Percentiles rank a stretch among this genome's conserved stretches.
Conservation (phyloP, 2,329 filamentous ascomycete species). For the Fusarium stilboides region DNA sequence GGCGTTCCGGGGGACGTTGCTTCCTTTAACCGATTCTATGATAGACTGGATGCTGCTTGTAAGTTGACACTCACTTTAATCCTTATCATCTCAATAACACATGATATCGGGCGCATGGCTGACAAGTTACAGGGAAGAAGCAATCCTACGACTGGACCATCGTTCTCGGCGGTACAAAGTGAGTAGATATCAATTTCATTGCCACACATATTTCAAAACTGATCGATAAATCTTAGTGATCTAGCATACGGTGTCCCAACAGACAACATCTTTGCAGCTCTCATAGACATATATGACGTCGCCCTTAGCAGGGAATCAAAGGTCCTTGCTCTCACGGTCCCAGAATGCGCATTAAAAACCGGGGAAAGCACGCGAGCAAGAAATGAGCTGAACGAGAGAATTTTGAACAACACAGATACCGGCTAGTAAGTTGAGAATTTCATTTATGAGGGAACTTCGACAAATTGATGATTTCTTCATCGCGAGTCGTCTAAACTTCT, state of each 20-base stretch:
- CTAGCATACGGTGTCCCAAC: constrained; percentile 59
- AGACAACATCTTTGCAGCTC: constrained; percentile 63
- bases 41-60: constrained; percentile 57
- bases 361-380: constrained; percentile 55
- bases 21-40: constrained; percentile 50
- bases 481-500: background rate
- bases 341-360: constrained; percentile 61
- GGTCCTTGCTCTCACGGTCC: constrained; percentile 75
- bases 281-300: constrained; percentile 66
- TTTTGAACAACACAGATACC: constrained; percentile 63
- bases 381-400: constrained; percentile 66
- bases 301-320: constrained; percentile 65
- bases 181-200: constrained; percentile 36
- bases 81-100: background rate
- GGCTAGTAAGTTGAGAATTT: constrained; percentile 65
- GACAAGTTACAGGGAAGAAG: constrained; percentile 39
- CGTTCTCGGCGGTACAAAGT: constrained; percentile 76
- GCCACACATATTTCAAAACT: background rate
- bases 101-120: background rate
- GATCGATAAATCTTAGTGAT: constrained; percentile 59
- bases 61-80: background rate
- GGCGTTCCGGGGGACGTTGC: constrained; percentile 69
- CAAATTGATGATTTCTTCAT: background rate
- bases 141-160: constrained; percentile 72
- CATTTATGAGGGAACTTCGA: background rate